phyloP scores from a whole-genome alignment of 192 early-diverging fungal genomes.

The Coemansia sp. region DNA sequence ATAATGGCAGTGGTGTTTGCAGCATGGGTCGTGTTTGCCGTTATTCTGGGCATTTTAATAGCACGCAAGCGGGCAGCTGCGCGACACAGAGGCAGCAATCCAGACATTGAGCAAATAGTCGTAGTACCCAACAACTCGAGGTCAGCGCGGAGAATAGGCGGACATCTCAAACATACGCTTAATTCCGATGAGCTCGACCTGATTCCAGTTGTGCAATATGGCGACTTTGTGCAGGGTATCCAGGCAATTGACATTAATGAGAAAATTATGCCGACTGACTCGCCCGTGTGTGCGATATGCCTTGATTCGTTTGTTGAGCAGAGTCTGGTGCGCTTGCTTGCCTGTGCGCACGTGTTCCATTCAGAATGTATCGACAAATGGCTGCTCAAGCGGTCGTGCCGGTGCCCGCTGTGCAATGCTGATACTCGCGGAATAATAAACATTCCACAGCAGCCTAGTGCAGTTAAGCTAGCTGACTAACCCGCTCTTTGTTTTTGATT shows the following conservation, averaged over 20 bases:
- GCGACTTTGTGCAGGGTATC: neutral
- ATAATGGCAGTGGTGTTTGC: conserved; percentile 4
- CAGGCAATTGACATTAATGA: neutral
- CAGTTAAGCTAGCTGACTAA: conserved; percentile 21
- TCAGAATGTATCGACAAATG: conserved; percentile 39
- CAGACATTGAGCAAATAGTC: conserved; percentile 5
- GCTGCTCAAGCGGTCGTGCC: conserved; percentile 41
- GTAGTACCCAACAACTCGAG: neutral
- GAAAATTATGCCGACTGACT: neutral
- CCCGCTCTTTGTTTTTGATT: neutral
- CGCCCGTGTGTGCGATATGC: conserved; percentile 28
- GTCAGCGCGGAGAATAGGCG: neutral
- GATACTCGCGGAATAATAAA: conserved; percentile 16
- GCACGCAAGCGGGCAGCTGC: neutral
- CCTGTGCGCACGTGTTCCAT: conserved; percentile 42
- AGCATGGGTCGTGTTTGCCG: conserved; percentile 1
- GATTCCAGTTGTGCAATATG: neutral
- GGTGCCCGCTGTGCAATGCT: conserved; percentile 44
- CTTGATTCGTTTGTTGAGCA: conserved; percentile 21
- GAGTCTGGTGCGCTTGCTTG: conserved; percentile 26
- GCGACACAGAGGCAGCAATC: neutral
- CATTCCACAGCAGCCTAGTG: conserved; percentile 24
- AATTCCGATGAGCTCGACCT: neutral
- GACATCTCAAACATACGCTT: neutral
- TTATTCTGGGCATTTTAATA: conserved; percentile 2